A percentile compares a stretch with the other conserved stretches of the same genome.
phyloP scores from a whole-genome alignment of 345 rosid species.

The Lepidium aucheri region DNA sequence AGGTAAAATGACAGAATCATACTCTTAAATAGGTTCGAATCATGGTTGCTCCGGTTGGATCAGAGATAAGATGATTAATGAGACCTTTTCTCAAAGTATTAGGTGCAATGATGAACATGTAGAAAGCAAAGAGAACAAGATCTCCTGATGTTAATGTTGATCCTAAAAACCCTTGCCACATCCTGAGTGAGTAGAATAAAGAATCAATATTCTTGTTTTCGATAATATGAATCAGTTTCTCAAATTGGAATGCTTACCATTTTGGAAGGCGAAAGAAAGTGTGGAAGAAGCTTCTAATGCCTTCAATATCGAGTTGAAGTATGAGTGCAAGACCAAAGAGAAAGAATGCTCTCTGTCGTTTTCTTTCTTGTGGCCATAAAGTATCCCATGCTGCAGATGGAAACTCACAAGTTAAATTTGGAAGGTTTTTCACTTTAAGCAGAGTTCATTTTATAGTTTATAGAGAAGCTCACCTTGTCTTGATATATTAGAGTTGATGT shows the following conservation, averaged over 20 bases:
- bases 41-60: slow-evolving; percentile 91
- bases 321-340: slow-evolving; percentile 92
- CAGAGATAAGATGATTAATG: slow-evolving; percentile 70
- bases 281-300: slow-evolving; percentile 68
- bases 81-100: slow-evolving; percentile 65
- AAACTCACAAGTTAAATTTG: not conserved
- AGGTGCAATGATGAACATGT: slow-evolving; percentile 81
- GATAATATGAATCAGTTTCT: not conserved
- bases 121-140: slow-evolving; percentile 65
- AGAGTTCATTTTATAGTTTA: not conserved
- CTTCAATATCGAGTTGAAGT: slow-evolving; percentile 70
- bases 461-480: slow-evolving; percentile 55
- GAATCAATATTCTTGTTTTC: not conserved
- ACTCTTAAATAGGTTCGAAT: slow-evolving; percentile 68
- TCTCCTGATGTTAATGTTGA: slow-evolving; percentile 85
- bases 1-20: not conserved
- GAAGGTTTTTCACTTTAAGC: not conserved
- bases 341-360: slow-evolving; percentile 88
- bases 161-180: slow-evolving; percentile 94
- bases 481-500: slow-evolving; percentile 42
- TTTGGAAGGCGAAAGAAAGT: slow-evolving; percentile 82
- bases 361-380: slow-evolving; percentile 93
- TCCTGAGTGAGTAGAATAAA: slow-evolving; percentile 38
- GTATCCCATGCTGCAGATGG: slow-evolving; percentile 73
- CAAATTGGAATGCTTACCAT: slow-evolving; percentile 41